Percentiles rank a stretch among this genome's conserved stretches.
Evolutionary conservation across 495 filamentous ascomycete genomes (phyloP).

Genomic region (Penicillium argentinense): DNA sequence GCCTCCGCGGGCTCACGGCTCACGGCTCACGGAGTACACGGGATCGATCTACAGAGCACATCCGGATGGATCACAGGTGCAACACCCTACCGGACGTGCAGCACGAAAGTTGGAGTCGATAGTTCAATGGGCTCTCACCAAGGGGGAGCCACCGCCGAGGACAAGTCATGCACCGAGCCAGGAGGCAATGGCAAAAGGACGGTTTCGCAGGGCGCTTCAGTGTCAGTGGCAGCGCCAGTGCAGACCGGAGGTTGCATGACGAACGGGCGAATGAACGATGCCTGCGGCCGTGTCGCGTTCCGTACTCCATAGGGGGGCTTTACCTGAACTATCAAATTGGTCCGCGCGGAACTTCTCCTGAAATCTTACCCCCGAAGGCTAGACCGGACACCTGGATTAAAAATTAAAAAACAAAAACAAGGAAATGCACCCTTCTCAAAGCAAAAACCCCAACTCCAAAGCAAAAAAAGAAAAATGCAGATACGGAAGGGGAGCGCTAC

Average conservation of each 20-base stretch:
- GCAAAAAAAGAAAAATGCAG: neutral
- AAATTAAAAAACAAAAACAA: neutral
- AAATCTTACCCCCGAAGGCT: slow-evolving; percentile 7
- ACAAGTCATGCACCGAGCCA: too few species aligned
- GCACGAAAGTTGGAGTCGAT: too few species aligned
- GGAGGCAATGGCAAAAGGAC: neutral
- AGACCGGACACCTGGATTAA: neutral
- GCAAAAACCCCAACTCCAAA: too few species aligned
- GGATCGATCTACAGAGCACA: slow-evolving; percentile 7
- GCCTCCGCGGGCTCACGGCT: too few species aligned
- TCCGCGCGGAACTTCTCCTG: slow-evolving; percentile 15
- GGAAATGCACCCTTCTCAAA: too few species aligned
- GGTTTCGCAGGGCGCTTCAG: slow-evolving; percentile 15
- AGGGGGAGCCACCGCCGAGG: too few species aligned
- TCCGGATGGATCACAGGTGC: slow-evolving; percentile 18
- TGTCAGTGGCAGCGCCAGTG: slow-evolving; percentile 10
- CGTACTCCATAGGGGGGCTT: slow-evolving; percentile 13
- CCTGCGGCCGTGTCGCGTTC: neutral
- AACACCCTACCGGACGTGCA: slow-evolving; percentile 12
- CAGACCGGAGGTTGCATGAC: slow-evolving; percentile 15
- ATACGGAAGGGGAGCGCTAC: neutral
- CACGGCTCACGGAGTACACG: too few species aligned
- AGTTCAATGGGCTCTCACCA: too few species aligned
- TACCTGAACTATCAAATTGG: slow-evolving; percentile 26
- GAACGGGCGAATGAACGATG: slow-evolving; percentile 20